Percentiles rank a stretch among this genome's conserved stretches.
Conservation (phyloP, 2,329 filamentous ascomycete genomes). For the Botrytis galanthina region DNA sequence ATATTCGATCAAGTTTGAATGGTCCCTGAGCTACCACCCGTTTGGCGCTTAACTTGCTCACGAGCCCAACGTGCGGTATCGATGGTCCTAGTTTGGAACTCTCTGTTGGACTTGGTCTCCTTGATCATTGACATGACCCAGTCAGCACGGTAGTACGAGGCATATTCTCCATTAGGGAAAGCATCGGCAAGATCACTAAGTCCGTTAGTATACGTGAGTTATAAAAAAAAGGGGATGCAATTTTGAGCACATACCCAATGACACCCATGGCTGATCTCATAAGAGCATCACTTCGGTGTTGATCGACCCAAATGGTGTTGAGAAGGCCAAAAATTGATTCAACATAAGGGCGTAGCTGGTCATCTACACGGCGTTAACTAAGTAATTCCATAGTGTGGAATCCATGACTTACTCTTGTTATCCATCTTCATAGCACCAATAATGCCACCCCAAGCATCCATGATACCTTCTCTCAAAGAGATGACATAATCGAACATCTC, state of each 20-base stretch:
- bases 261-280: conserved; percentile 96
- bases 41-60: conserved; percentile 94
- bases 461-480: conserved; percentile 92
- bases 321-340: conserved; percentile 85
- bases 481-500: conserved; percentile 98
- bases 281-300: conserved; percentile 85
- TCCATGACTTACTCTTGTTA: conserved; percentile 61
- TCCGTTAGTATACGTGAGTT: conserved; percentile 22
- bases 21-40: conserved; percentile 48
- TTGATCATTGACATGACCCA: conserved; percentile 90
- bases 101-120: conserved; percentile 85
- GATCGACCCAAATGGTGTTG: conserved; percentile 74
- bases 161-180: conserved; percentile 86
- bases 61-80: conserved; percentile 96
- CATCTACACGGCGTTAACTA: conserved; percentile 50
- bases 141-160: conserved; percentile 80
- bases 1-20: conserved; percentile 37
- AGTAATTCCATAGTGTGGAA: neutral
- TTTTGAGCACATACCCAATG: conserved; percentile 68
- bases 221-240: neutral
- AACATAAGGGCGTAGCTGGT: conserved; percentile 72
- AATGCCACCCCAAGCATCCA: conserved; percentile 98
- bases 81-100: conserved; percentile 80
- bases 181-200: conserved; percentile 86
- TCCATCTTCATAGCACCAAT: conserved; percentile 89